Evolutionary conservation across 352 stramenopile species (phyloP), one percentile per base, ranked within the genome.

Genomic region (Pelagophyceae sp.): DNA sequence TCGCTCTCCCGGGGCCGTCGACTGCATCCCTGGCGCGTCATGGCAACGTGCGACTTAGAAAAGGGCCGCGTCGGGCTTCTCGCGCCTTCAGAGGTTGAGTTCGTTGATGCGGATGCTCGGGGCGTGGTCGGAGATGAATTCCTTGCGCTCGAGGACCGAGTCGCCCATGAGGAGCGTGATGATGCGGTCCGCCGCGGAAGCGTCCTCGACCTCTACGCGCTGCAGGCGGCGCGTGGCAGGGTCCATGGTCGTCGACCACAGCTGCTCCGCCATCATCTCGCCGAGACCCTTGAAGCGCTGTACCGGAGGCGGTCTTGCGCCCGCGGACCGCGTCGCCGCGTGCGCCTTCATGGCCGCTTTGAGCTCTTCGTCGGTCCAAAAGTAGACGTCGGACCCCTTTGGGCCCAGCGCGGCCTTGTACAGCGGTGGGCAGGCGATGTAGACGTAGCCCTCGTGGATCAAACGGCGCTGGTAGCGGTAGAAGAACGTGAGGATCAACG

Each of bases 401-500:
- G n/a, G n/a, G 45, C 86, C 85, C 33, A 37, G 81, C 0, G 83
- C 83, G 38, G 93, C 83, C 80, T 94, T 94, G 81, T 90, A 94
- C 29, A 94, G 80, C 29, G 89, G 89, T 35, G 89, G 89, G 77
- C 90, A 90, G 50, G 89, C 89, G 75, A 94, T 89, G 79, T 90
- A 93, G 38, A 94, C 82, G 78, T 89, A 85, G 0, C 89, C 89
- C 11, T 86, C 78, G 72, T 92, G 85, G n/a, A 94, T 85, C n/a
- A 94, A 78, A 40, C 88, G 85, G 78, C 87, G 76, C 83, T 93
- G 89, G 78, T 92, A 94, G 29, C 89, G 80, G 81, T 87, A 94
- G 76, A 94, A 91, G 67, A 94, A 94, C 15, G 88, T 93, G 64
- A 94, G 81, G 11, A 94, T 72, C 32, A 94, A 80, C 6, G 92